Evolutionary conservation across 768 basidiomycete species (phyloP), one percentile per base, ranked within the genome.

Genomic region (Mycena kentingensis): DNA sequence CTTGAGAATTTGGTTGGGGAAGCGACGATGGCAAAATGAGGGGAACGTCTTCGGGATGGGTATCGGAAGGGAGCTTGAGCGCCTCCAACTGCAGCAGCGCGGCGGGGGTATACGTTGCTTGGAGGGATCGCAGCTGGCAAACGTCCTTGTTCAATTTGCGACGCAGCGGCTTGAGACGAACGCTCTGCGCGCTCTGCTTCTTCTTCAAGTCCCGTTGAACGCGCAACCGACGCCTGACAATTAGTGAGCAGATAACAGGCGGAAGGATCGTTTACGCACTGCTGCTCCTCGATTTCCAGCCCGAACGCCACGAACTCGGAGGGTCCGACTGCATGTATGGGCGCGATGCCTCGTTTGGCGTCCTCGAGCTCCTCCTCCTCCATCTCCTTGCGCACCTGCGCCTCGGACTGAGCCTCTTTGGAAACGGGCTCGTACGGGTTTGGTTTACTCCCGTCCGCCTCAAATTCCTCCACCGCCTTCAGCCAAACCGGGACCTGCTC

Each of bases 21-120:
- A 62, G 38, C 10, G 43, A 49, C 8, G 62, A 65, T 0, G 58
- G 64, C 1, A 63, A 41, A 46, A 57, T 57, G 0, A 65, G 53
- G 4, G 49, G 47, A 12, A 32, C 28, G 3, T 58, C 37, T 38
- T 62, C 60, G 15, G 55, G 29, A 12, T 3, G 52, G 37, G 32
- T 46, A 21, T 34, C 39, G 11, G 13, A 4, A 2, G 25, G 25
- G 8, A 21, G 3, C 15, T 15, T 21, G 0, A 32, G 21, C 18
- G 3, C 18, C 2, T 7, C 16, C 8, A 45, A 19, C 1, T 25
- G 34, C 11, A 37, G 12, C 4, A 49, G 19, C 1, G 53, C 28
- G 6, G 18, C 43, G 8, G 53, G 53, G 1, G 42, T 44, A 18
- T 49, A 55, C 0, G 48, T 49, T 1, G 34, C 34, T 13, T 55